A percentile compares a stretch with the other conserved stretches of the same genome.
Evolutionary conservation across 495 filamentous ascomycete genomes (phyloP).

Genomic region (Tetracladium marchalianum): DNA sequence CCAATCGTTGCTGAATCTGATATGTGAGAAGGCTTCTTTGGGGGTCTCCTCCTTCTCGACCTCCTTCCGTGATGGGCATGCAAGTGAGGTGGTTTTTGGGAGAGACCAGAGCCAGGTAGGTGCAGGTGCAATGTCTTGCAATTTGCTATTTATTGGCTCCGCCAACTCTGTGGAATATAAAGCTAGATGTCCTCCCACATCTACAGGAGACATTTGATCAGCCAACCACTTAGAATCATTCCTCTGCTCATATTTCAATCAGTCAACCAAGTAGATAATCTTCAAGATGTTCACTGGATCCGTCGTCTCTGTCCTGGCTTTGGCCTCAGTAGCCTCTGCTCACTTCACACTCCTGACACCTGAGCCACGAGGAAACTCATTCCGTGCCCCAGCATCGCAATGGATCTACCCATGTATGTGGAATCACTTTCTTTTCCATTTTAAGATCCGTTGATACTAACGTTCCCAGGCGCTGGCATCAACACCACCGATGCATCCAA

Average conservation of each 20-base stretch:
- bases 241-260: not conserved
- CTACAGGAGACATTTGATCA: not conserved
- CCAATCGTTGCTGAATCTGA: not conserved
- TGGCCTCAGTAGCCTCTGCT: conserved; percentile 34
- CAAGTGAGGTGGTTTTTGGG: not conserved
- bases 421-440: not conserved
- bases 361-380: conserved; percentile 43
- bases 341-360: conserved; percentile 52
- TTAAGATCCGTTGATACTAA: not conserved
- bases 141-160: not conserved
- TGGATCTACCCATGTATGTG: conserved; percentile 48
- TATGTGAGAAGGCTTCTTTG: conserved; percentile 19
- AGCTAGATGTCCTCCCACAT: too few species aligned
- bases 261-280: not conserved
- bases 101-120: not conserved
- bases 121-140: not conserved
- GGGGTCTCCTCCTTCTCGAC: conserved; percentile 5
- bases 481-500: conserved; percentile 34
- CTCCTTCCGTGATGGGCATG: not conserved
- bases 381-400: conserved; percentile 32
- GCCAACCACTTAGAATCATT: not conserved
- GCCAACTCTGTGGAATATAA: too few species aligned
- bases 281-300: conserved; percentile 22
- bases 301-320: conserved; percentile 19
- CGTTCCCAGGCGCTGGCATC: conserved; percentile 41